phyloP scores from a whole-genome alignment of 1,284 basidiomycete genomes.

The Fomitopsis betulina region DNA sequence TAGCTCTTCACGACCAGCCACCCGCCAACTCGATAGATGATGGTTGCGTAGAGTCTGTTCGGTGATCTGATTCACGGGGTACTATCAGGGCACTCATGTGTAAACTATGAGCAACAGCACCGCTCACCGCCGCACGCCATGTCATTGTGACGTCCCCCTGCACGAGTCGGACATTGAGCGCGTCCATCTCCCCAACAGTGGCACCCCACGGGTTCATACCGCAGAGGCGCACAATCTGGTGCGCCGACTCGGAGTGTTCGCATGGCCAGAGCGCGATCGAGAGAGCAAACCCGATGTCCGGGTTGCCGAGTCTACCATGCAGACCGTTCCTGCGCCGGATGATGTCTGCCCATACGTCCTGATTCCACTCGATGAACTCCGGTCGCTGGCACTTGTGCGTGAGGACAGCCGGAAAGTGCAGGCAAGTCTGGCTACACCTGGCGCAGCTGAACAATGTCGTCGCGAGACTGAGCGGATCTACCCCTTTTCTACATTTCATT shows the following conservation, averaged over 20 bases:
- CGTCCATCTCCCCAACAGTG: too few relatives aligned
- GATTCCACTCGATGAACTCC: not conserved
- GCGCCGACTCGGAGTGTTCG: too few relatives aligned
- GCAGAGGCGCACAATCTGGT: too few relatives aligned
- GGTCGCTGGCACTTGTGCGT: not conserved
- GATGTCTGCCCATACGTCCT: not conserved
- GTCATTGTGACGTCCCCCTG: too few relatives aligned
- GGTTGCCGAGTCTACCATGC: not conserved
- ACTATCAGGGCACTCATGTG: too few relatives aligned
- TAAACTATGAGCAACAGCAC: too few relatives aligned
- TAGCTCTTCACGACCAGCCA: not conserved
- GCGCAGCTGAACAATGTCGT: not conserved
- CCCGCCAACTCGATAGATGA: not conserved
- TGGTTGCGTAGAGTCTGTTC: not conserved
- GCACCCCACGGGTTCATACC: too few relatives aligned
- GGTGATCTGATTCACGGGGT: not conserved
- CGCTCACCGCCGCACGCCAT: too few relatives aligned
- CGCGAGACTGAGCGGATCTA: not conserved
- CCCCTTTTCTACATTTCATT: not conserved
- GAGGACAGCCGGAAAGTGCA: not conserved
- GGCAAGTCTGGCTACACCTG: not conserved
- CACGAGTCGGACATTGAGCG: too few relatives aligned
- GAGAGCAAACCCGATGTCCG: not conserved
- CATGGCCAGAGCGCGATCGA: not conserved
- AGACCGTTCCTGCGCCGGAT: not conserved